Conservation (phyloP, 2,329 filamentous ascomycete species). For the Ceratocystis eucalypticola region DNA sequence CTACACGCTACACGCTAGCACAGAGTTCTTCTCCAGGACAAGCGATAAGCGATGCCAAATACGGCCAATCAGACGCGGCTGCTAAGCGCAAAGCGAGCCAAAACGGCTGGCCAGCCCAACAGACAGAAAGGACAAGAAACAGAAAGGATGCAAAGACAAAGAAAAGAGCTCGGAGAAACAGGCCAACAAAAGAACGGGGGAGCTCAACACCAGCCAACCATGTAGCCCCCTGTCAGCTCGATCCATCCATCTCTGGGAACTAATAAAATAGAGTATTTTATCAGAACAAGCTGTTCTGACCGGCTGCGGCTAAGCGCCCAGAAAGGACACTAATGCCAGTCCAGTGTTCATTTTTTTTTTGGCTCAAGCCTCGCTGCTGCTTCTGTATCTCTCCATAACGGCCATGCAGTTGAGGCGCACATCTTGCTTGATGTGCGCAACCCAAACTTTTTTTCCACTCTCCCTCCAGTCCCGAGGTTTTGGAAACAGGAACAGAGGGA, state of each 20-base stretch:
- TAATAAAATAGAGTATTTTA: too few species aligned
- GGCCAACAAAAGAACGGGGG: neutral
- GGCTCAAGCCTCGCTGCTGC: too few species aligned
- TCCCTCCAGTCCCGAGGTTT: neutral
- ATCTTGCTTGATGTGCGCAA: too few species aligned
- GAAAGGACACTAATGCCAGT: neutral
- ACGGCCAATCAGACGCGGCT: slow-evolving; percentile 4
- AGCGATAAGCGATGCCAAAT: slow-evolving; percentile 4
- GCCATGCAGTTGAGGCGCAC: neutral
- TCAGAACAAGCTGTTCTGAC: too few species aligned
- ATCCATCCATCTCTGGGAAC: too few species aligned
- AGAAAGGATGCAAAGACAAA: neutral
- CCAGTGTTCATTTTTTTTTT: neutral
- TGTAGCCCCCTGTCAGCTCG: too few species aligned
- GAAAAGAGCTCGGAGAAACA: neutral
- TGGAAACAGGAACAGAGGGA: slow-evolving; percentile 1
- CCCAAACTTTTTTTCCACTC: neutral
- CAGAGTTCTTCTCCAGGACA: neutral
- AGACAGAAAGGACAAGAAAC: neutral
- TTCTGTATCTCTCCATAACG: neutral
- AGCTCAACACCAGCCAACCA: too few species aligned
- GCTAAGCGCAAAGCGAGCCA: neutral
- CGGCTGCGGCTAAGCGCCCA: slow-evolving; percentile 2
- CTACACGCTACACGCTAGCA: too few species aligned
- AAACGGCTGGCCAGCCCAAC: too few species aligned